These are phyloP conservation scores for Saksenaea oblongispora DNA, from an alignment of 371 early-diverging fungal species.

Conservation along the genomic window DNA sequence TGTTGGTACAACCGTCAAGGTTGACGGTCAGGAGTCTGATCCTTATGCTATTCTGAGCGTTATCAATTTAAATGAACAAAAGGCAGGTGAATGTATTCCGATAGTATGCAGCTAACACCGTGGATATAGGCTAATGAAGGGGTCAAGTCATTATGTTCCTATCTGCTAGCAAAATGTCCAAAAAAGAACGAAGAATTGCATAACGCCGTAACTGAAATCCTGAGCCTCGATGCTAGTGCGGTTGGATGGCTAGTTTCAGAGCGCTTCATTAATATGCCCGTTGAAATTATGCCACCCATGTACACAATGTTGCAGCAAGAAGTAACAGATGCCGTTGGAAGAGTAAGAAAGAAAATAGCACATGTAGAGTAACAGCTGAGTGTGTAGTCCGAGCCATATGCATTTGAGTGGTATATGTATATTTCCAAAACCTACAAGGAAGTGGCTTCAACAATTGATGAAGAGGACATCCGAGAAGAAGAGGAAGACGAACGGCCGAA, in stretches of 20 bases:
- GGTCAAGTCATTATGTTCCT: slow-evolving; percentile 56
- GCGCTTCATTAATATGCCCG: slow-evolving; percentile 95
- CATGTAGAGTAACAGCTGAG: neutral
- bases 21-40: slow-evolving; percentile 79
- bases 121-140: slow-evolving; percentile 51
- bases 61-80: slow-evolving; percentile 70
- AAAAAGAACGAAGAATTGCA: slow-evolving; percentile 51
- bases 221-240: slow-evolving; percentile 37
- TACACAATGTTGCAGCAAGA: slow-evolving; percentile 87
- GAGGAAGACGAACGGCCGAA: slow-evolving; percentile 30
- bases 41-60: slow-evolving; percentile 90
- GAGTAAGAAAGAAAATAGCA: slow-evolving; percentile 44
- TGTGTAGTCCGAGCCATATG: slow-evolving; percentile 67
- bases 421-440: slow-evolving; percentile 86
- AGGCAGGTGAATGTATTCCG: slow-evolving; percentile 25
- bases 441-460: slow-evolving; percentile 64
- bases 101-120: neutral
- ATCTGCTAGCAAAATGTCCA: slow-evolving; percentile 67
- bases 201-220: slow-evolving; percentile 44
- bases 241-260: slow-evolving; percentile 85
- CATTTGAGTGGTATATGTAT: slow-evolving; percentile 82
- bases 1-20: slow-evolving; percentile 91
- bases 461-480: slow-evolving; percentile 53
- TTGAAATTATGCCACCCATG: slow-evolving; percentile 89
- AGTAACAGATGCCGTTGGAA: slow-evolving; percentile 72